Percentiles rank a stretch among this genome's conserved stretches.
phyloP scores from a whole-genome alignment of 805 yeast genomes.

The Clavispora asparagi region DNA sequence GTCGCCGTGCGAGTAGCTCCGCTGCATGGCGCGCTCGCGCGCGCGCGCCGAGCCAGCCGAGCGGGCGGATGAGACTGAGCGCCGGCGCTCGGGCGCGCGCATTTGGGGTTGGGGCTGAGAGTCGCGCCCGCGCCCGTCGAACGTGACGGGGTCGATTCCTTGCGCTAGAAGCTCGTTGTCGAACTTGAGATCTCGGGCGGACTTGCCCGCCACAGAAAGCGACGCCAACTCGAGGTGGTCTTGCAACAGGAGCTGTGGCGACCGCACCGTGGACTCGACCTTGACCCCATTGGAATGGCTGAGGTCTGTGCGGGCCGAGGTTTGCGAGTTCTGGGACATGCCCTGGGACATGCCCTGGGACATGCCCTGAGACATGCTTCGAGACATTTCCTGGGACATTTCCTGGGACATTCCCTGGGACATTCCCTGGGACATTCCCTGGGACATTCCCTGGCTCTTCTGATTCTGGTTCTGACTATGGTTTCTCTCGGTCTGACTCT shows the following conservation, averaged over 20 bases:
- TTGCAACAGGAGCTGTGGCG: constrained; percentile 20
- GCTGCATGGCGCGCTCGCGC: neutral
- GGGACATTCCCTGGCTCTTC: too few species aligned
- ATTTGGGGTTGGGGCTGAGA: too few species aligned
- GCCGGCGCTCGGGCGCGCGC: neutral
- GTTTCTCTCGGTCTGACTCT: too few species aligned
- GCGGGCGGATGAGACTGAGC: neutral
- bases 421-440: too few species aligned
- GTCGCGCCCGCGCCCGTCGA: constrained; percentile 6
- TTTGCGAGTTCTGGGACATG: too few species aligned
- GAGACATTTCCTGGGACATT: too few species aligned
- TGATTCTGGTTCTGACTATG: too few species aligned
- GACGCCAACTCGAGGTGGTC: constrained; percentile 54
- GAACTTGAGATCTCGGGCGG: constrained; percentile 45
- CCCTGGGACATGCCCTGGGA: too few species aligned
- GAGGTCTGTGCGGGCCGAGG: too few species aligned
- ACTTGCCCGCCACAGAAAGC: constrained; percentile 50
- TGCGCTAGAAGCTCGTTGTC: constrained; percentile 45
- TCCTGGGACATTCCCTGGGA: too few species aligned
- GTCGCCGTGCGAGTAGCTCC: neutral
- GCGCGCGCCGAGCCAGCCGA: neutral
- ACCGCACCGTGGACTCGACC: neutral
- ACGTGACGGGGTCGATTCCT: constrained; percentile 45
- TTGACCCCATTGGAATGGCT: too few species aligned
- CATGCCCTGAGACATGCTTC: too few species aligned